Conservation (phyloP, 768 basidiomycete genomes). For the Inosperma sp. region DNA sequence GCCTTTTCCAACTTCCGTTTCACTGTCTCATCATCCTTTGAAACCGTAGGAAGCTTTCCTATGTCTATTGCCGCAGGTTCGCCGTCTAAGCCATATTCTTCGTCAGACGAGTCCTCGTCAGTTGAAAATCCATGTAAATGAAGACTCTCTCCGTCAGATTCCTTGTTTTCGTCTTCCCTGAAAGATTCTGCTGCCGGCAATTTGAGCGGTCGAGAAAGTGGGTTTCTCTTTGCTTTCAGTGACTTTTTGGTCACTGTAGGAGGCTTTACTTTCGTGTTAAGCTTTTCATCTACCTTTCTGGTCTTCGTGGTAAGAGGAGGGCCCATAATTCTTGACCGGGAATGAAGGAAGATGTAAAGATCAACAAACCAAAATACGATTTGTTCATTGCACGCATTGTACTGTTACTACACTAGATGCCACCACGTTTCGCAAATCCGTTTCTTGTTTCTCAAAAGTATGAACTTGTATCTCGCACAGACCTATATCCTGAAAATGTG, state of each 20-base stretch:
- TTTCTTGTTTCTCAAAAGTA: slow-evolving; percentile 34
- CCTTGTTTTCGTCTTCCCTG: no score
- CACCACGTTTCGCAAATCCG: slow-evolving; percentile 45
- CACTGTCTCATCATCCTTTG: slow-evolving; percentile 82
- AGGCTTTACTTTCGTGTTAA: slow-evolving; percentile 5
- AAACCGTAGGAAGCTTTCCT: slow-evolving; percentile 72
- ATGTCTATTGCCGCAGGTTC: slow-evolving; percentile 59
- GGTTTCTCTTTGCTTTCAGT: slow-evolving; percentile 29
- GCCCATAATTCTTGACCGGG: no score
- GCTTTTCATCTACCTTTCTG: slow-evolving; percentile 1
- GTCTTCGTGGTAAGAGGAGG: no score
- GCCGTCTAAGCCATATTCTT: slow-evolving; percentile 50
- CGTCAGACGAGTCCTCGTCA: slow-evolving; percentile 78
- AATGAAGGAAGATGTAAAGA: no score
- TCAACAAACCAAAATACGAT: slow-evolving; percentile 28
- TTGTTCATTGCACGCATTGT: slow-evolving; percentile 22
- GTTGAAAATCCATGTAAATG: slow-evolving; percentile 71
- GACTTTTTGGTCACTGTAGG: slow-evolving; percentile 20
- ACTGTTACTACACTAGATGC: no score
- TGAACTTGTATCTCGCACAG: slow-evolving; percentile 33
- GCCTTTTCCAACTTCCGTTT: slow-evolving; percentile 59
- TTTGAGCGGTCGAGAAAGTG: no score
- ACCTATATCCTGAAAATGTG: slow-evolving; percentile 14
- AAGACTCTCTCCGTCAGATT: neutral
- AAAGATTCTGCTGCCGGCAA: no score